Evolutionary conservation across 352 stramenopile species (phyloP), one percentile per base, ranked within the genome.

Genomic region (Heterotrichella gracilis): DNA sequence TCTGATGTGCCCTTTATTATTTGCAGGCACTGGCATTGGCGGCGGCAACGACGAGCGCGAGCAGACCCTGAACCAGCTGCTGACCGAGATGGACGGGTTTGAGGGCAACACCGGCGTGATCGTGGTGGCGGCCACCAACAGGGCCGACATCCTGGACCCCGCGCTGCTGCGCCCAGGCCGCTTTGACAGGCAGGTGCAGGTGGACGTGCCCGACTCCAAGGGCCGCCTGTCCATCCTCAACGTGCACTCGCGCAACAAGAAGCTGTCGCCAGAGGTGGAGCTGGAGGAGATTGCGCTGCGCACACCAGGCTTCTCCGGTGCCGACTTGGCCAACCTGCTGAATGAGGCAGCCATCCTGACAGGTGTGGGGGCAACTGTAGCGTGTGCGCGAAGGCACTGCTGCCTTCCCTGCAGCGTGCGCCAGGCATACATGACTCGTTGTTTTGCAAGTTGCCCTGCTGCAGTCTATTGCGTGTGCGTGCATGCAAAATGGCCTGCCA

Each of bases 51-150:
- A 97, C 74, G 89, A 99, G 82, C 82, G 92, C 25, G 92, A 98
- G 77, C 96, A 98, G 78, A 99, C 93, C n/a, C 75, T 99, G 22
- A 99, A 99, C 77, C 91, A 98, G 78, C 73, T 99, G 4, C 81
- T 99, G 3, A 89, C 97, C 0, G 93, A 99, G 76, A 98, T 99
- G 93, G 93, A 99, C 79, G 93, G 93, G 25, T 99, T 99, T 76
- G 84, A 82, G 71, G 86, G 85, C 64, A 90, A 75, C 73, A 74
- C 94, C 76, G 87, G 86, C 32, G 86, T 99, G 17, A 88, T 97
- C 21, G 88, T 99, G 32, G 80, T 99, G 25, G 92, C 91, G 13
- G 92, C 88, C 76, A 99, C 92, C 23, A 99, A 99, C 80, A 84
- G 90, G 24, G 86, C 85, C 1, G 91, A 99, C 76, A 95, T 97